Percentiles rank a stretch among this genome's conserved stretches.
Evolutionary conservation across 805 yeast genomes (phyloP).

Genomic region (Zygotorulaspora chibaensis): DNA sequence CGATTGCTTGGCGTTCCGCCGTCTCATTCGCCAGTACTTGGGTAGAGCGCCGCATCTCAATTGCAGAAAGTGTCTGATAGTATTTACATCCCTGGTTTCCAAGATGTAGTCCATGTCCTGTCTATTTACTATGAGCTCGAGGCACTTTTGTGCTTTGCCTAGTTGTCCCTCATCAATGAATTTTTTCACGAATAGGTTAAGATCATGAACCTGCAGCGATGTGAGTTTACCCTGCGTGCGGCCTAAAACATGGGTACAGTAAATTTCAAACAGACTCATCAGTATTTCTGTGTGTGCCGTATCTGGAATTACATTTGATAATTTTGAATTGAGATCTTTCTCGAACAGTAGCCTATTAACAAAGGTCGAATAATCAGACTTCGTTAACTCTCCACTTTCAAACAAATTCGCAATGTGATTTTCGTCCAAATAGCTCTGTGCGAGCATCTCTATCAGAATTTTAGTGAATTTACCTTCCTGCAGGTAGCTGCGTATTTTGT

Average conservation of each 20-base stretch:
- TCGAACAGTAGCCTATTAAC: constrained; percentile 13
- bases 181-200: constrained; percentile 15
- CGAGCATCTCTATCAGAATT: constrained; percentile 11
- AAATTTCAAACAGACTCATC: constrained; percentile 14
- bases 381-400: constrained; percentile 7
- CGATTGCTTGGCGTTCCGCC: background rate
- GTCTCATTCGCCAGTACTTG: constrained; percentile 17
- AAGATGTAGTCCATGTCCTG: constrained; percentile 9
- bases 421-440: constrained; percentile 10
- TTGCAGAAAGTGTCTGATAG: constrained; percentile 21
- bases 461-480: constrained; percentile 9
- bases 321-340: constrained; percentile 1
- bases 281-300: constrained; percentile 14
- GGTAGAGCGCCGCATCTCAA: constrained; percentile 29
- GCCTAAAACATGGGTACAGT: constrained; percentile 7
- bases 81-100: constrained; percentile 14
- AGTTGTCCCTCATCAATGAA: constrained; percentile 21
- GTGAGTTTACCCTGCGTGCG: constrained; percentile 4
- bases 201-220: constrained; percentile 17
- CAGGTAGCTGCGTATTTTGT: constrained; percentile 9
- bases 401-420: constrained; percentile 8
- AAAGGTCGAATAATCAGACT: constrained; percentile 13
- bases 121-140: constrained; percentile 16
- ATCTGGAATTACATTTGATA: constrained; percentile 14
- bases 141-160: constrained; percentile 22